Base-by-base conservation (phyloP, 2,329 filamentous ascomycete species). In the Curvularia spicifera region DNA sequence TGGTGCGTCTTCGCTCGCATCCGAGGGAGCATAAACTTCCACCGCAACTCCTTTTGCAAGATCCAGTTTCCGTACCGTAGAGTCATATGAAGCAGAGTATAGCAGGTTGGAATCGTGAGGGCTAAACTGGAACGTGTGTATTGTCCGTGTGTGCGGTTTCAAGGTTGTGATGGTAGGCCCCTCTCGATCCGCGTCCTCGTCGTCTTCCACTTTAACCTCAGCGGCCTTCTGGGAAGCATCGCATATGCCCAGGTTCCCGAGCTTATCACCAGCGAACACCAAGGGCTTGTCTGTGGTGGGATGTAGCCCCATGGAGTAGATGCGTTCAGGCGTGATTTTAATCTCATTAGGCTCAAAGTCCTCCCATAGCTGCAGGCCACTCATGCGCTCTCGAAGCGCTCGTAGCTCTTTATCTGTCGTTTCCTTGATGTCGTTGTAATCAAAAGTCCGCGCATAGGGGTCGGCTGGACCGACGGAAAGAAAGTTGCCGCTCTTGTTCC, bases 221-320 rank as follows among this genome's bases (percentile, higher is more conserved):
- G 84, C 71, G 2, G 80, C 79, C 2, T 85, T 84, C 65, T 96
- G 92, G 0, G 91, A 93, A 1, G 89, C 93, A 72, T 99, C 94
- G 53, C 97, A 94, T 0, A 99, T 86, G 0, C 95, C 95, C 57
- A 98, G 83, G 24, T 92, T 91, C 1, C 95, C 94, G 64, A 96
- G 85, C 74, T 99, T 99, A 71, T 99, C 95, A 10, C 94, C 94
- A 0, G 94, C 94, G 72, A 99, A 96, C 1, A 98, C 84, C 2
- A 99, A 82, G 0, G 93, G 88, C 70, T 98, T 98, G 2, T 93
- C 87, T 57, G 88, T 83, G 0, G 88, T 93, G 0, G 95, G 95
- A 69, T 99, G 95, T 67, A 99, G 94, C 0, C 89, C 88, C 68
- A 98, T 87, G 0, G 91, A 85, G 71, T 98, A 99, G 44, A 71